phyloP scores from a whole-genome alignment of 2,329 filamentous ascomycete species.

The Dactylonectria estremocensis region DNA sequence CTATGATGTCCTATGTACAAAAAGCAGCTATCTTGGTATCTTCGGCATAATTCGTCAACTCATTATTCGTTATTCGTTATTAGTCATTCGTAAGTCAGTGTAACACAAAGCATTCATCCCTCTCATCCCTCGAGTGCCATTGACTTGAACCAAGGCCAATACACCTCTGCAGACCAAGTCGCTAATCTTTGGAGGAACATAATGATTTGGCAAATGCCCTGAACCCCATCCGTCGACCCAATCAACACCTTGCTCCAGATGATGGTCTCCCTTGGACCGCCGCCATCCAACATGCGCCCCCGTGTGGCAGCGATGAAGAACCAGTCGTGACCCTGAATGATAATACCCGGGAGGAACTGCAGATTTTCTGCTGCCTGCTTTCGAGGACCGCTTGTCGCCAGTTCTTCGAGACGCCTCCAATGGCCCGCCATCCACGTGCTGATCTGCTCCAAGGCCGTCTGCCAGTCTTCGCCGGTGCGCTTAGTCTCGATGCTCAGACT shows the following conservation, averaged over 20 bases:
- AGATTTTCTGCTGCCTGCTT: not conserved
- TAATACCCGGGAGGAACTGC: conserved; percentile 11
- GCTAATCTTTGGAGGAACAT: not conserved
- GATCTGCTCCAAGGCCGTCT: conserved; percentile 17
- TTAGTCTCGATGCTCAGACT: conserved; percentile 28
- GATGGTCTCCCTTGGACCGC: not conserved
- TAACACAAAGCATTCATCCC: no score
- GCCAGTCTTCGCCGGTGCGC: conserved; percentile 14
- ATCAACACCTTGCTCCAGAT: not conserved
- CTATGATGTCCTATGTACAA: no score
- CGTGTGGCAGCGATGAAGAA: not conserved
- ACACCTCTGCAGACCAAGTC: not conserved
- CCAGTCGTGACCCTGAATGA: not conserved
- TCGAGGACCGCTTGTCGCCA: not conserved
- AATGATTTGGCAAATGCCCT: conserved; percentile 9
- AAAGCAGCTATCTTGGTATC: no score
- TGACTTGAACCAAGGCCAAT: conserved; percentile 1
- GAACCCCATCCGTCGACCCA: conserved; percentile 2
- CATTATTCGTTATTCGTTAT: no score
- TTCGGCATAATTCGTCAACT: no score
- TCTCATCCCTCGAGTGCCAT: no score
- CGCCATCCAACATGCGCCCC: not conserved
- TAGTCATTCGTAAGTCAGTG: no score
- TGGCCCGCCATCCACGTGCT: conserved; percentile 23
- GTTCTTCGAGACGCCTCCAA: conserved; percentile 2